Conservation (phyloP, 2,329 filamentous ascomycete species). For the Orbilia quercus region DNA sequence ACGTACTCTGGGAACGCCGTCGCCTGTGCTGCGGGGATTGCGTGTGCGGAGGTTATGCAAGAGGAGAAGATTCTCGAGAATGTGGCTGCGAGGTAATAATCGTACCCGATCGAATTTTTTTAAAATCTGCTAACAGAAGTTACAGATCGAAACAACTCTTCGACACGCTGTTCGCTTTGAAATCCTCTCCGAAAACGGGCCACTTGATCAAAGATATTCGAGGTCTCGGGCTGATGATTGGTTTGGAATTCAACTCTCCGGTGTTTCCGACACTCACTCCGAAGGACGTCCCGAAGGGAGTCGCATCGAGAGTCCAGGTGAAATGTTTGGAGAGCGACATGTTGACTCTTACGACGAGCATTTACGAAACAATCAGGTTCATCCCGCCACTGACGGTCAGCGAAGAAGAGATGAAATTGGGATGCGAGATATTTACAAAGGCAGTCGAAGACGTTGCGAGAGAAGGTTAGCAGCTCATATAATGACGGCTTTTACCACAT, state of each 20-base stretch:
- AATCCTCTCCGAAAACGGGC: conserved; percentile 58
- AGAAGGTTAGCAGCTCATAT: conserved; percentile 49
- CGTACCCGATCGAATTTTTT: neutral
- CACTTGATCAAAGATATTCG: conserved; percentile 63
- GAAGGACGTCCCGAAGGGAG: conserved; percentile 60
- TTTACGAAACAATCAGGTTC: conserved; percentile 64
- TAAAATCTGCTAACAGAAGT: too few species aligned
- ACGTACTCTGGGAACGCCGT: conserved; percentile 63
- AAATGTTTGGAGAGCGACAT: conserved; percentile 63
- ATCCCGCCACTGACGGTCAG: conserved; percentile 64
- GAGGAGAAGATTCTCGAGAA: conserved; percentile 63
- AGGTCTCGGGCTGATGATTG: conserved; percentile 63
- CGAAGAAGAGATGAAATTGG: conserved; percentile 63
- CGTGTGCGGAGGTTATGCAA: conserved; percentile 62
- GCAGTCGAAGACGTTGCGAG: conserved; percentile 63
- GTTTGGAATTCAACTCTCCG: conserved; percentile 62
- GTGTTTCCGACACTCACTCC: conserved; percentile 45
- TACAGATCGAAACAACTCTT: conserved; percentile 59
- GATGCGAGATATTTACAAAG: conserved; percentile 62
- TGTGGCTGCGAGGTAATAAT: conserved; percentile 61
- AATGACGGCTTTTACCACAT: conserved; percentile 6
- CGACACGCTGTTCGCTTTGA: conserved; percentile 57
- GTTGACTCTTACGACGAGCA: conserved; percentile 63
- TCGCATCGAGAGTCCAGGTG: conserved; percentile 63
- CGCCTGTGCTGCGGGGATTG: conserved; percentile 62